These are phyloP conservation scores for Symbiotaphrina buchneri DNA, from an alignment of 495 filamentous ascomycete genomes.

Conservation along the genomic window DNA sequence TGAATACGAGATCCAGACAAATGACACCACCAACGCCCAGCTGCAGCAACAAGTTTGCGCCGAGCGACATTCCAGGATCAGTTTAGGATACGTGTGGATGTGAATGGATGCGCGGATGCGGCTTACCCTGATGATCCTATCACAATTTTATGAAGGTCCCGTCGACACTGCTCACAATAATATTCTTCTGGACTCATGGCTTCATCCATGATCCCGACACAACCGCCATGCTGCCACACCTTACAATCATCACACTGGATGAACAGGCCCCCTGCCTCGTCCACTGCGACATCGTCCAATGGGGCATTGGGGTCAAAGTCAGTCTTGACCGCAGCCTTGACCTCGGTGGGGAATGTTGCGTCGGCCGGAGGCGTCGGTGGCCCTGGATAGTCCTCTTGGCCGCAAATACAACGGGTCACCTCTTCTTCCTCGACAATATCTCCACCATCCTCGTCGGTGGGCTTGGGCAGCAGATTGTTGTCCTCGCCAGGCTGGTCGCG, in stretches of 20 bases:
- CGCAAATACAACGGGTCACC: conserved; percentile 85
- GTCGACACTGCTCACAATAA: conserved; percentile 86
- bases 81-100: too few relatives aligned
- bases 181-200: conserved; percentile 86
- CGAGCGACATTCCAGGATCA: too few relatives aligned
- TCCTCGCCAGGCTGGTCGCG: conserved; percentile 16
- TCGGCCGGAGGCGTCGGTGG: conserved; percentile 39
- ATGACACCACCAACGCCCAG: too few relatives aligned
- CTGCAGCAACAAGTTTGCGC: too few relatives aligned
- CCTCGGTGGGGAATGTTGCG: conserved; percentile 32
- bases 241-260: conserved; percentile 96
- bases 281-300: conserved; percentile 41
- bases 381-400: conserved; percentile 84
- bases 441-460: conserved; percentile 26
- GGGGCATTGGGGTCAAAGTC: conserved; percentile 17
- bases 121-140: conserved; percentile 71
- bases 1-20: too few relatives aligned
- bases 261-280: conserved; percentile 84
- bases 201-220: conserved; percentile 91
- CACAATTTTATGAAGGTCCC: conserved; percentile 70
- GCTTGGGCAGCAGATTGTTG: background rate
- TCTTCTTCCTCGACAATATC: conserved; percentile 70
- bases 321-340: conserved; percentile 7
- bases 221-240: conserved; percentile 97
- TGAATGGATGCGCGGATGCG: too few relatives aligned